phyloP scores from a whole-genome alignment of 176 grass and related monocot species.

The Musa acuminata region DNA sequence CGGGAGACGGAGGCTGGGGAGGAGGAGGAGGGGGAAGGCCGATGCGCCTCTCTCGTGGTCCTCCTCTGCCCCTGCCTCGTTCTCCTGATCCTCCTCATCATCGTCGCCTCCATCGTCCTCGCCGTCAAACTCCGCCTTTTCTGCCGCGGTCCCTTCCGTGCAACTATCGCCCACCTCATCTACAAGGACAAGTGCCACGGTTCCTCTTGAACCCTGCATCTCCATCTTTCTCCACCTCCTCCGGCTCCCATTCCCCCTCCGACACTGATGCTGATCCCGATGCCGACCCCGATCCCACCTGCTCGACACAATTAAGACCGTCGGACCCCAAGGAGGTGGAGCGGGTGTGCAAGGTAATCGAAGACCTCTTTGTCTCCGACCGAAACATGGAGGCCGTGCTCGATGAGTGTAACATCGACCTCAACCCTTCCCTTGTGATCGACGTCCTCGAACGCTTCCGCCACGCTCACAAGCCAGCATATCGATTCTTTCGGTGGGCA shows the following conservation, averaged over 20 bases:
- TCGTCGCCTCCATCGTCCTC: slow-evolving; percentile 39
- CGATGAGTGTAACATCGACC: slow-evolving; percentile 9
- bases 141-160: slow-evolving; percentile 44
- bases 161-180: slow-evolving; percentile 44
- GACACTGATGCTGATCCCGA: slow-evolving; percentile 7
- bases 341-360: slow-evolving; percentile 46
- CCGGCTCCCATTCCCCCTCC: slow-evolving; percentile 15
- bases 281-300: not conserved
- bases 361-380: slow-evolving; percentile 31
- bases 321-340: slow-evolving; percentile 23
- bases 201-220: not conserved
- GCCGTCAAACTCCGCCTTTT: slow-evolving; percentile 69
- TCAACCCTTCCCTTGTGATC: slow-evolving; percentile 17
- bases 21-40: not conserved
- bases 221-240: not conserved
- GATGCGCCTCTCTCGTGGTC: slow-evolving; percentile 7
- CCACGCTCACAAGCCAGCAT: slow-evolving; percentile 26
- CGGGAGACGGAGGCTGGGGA: not conserved
- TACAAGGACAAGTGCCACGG: slow-evolving; percentile 30
- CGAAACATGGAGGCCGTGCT: slow-evolving; percentile 33
- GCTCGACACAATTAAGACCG: not conserved
- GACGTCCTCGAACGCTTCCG: slow-evolving; percentile 24
- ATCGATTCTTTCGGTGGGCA: slow-evolving; percentile 33
- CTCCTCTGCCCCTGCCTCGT: slow-evolving; percentile 60
- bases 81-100: slow-evolving; percentile 44